phyloP scores from a whole-genome alignment of 2,329 filamentous ascomycete species.

The Ascocoryne sarcoides region DNA sequence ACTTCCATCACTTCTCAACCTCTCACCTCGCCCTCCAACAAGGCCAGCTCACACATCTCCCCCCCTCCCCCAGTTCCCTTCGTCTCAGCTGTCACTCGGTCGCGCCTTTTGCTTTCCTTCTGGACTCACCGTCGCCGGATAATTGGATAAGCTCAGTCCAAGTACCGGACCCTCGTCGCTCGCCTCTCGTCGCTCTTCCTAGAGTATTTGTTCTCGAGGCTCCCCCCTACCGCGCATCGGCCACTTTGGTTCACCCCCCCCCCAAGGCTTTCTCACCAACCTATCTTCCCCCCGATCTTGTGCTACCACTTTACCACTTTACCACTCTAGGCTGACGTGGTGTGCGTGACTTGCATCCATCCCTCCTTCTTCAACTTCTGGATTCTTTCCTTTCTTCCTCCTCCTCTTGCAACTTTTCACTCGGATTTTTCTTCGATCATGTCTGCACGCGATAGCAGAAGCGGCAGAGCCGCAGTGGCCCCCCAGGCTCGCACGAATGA shows the following conservation, averaged over 20 bases:
- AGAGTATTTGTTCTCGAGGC: constrained; percentile 24
- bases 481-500: constrained; percentile 57
- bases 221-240: constrained; percentile 12
- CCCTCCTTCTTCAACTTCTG: constrained; percentile 20
- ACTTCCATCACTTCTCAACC: constrained; percentile 3
- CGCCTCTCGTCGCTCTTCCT: too few species aligned
- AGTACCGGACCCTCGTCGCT: too few species aligned
- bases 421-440: constrained; percentile 21
- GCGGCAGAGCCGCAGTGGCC: constrained; percentile 29
- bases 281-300: constrained; percentile 11
- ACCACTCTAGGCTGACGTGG: constrained; percentile 29
- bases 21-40: constrained; percentile 3
- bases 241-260: constrained; percentile 12
- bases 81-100: constrained; percentile 15
- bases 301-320: constrained; percentile 22
- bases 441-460: constrained; percentile 20
- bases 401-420: constrained; percentile 26
- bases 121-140: constrained; percentile 19
- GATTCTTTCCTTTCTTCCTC: constrained; percentile 20
- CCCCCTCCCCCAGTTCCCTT: constrained; percentile 1
- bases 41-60: constrained; percentile 12
- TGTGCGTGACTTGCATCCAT: constrained; percentile 27
- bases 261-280: constrained; percentile 14
- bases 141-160: constrained; percentile 12
- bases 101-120: constrained; percentile 11